These are phyloP conservation scores for Colletotrichum magnum DNA, from an alignment of 2,329 filamentous ascomycete species.

Conservation along the genomic window DNA sequence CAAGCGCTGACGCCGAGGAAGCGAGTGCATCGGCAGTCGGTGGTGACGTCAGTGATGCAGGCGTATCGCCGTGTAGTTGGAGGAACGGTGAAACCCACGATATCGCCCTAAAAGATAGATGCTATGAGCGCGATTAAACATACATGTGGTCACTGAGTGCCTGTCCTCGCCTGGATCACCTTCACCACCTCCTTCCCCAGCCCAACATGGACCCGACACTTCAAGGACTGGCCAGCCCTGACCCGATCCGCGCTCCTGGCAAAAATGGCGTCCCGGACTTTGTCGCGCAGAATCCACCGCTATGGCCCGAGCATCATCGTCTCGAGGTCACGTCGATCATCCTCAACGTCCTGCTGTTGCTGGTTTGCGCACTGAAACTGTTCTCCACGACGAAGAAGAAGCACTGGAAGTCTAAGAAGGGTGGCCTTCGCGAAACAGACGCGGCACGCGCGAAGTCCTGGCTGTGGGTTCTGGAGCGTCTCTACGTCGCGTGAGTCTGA, in stretches of 20 bases:
- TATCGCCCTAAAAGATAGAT: neutral
- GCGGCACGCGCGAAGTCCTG: conserved; percentile 1
- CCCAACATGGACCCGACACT: no score
- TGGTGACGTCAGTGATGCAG: neutral
- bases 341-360: neutral
- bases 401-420: neutral
- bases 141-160: no score
- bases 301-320: neutral
- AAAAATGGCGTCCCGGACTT: neutral
- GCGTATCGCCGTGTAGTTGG: neutral
- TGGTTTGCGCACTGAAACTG: neutral
- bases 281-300: neutral
- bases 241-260: neutral
- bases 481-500: neutral
- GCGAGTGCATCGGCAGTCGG: neutral
- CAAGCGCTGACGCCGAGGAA: neutral
- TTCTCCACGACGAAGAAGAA: neutral
- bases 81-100: neutral
- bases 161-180: no score
- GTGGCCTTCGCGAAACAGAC: neutral
- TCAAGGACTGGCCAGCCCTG: neutral
- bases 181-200: no score
- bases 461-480: conserved; percentile 1
- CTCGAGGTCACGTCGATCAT: neutral
- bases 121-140: no score